phyloP scores from a whole-genome alignment of 2,329 filamentous ascomycete genomes.

The Alternaria arborescens region DNA sequence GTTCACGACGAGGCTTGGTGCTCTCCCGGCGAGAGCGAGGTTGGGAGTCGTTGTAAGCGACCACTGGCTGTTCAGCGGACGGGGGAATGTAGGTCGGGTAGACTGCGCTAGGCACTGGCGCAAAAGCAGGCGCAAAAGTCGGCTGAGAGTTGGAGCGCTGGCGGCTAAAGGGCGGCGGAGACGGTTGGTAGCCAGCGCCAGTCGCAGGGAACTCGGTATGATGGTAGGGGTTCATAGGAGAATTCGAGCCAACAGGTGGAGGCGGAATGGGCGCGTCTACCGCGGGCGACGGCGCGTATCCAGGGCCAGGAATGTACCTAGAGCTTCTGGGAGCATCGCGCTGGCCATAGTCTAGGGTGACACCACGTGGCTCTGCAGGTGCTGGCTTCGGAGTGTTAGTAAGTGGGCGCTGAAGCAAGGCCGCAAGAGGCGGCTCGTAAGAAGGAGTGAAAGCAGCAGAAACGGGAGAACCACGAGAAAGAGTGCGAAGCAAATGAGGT shows the following conservation, averaged over 20 bases:
- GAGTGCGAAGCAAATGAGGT: slow-evolving; percentile 27
- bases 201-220: slow-evolving; percentile 41
- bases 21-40: slow-evolving; percentile 40
- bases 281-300: slow-evolving; percentile 44
- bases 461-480: slow-evolving; percentile 43
- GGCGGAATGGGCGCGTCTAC: slow-evolving; percentile 31
- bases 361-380: slow-evolving; percentile 14
- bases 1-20: slow-evolving; percentile 36
- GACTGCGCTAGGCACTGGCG: slow-evolving; percentile 25
- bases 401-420: slow-evolving; percentile 38
- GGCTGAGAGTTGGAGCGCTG: slow-evolving; percentile 49
- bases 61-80: slow-evolving; percentile 26
- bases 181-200: slow-evolving; percentile 31
- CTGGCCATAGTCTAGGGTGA: slow-evolving; percentile 9
- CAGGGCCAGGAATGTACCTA: slow-evolving; percentile 43
- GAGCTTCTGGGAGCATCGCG: slow-evolving; percentile 31
- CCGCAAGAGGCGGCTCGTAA: slow-evolving; percentile 48
- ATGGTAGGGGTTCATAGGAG: slow-evolving; percentile 42
- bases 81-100: slow-evolving; percentile 28
- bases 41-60: slow-evolving; percentile 33
- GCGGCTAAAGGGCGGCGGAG: slow-evolving; percentile 47
- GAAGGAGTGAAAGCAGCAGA: slow-evolving; percentile 44
- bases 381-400: slow-evolving; percentile 47
- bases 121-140: slow-evolving; percentile 27
- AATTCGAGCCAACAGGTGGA: slow-evolving; percentile 32